A percentile compares a stretch with the other conserved stretches of the same genome.
Evolutionary conservation across 306 rosid species (phyloP).

Genomic region (Boehmeria nivea): DNA sequence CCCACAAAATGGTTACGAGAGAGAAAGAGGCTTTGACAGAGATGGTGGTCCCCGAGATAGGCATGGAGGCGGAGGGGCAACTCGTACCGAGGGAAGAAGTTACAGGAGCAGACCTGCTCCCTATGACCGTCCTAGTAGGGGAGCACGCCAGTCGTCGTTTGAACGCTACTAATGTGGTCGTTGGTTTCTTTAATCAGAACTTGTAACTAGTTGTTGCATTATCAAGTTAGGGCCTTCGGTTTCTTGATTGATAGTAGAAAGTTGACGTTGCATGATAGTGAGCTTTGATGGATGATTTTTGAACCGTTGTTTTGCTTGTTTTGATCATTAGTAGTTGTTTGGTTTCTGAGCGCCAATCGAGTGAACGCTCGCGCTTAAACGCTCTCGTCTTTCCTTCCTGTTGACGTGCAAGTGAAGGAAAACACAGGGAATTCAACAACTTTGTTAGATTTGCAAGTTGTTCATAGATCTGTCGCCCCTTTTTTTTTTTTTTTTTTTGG

Average conservation of each 20-base stretch:
- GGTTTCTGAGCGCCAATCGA: neutral
- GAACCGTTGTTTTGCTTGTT: constrained; percentile 20
- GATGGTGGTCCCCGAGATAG: constrained; percentile 56
- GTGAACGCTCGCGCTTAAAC: too few relatives aligned
- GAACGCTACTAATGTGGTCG: constrained; percentile 58
- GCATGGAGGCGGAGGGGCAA: constrained; percentile 53
- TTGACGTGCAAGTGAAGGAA: neutral
- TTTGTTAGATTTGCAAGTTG: neutral
- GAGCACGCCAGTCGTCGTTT: constrained; percentile 57
- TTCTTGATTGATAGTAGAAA: constrained; percentile 13
- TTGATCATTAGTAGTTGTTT: constrained; percentile 2
- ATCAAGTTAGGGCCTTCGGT: constrained; percentile 20
- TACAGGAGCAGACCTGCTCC: constrained; percentile 76
- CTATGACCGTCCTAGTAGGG: constrained; percentile 70
- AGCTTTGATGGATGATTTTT: constrained; percentile 25
- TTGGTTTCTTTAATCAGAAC: neutral
- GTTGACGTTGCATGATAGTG: constrained; percentile 8
- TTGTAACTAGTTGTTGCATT: constrained; percentile 13
- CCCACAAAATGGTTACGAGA: constrained; percentile 77
- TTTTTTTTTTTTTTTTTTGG: too few relatives aligned
- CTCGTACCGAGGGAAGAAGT: constrained; percentile 65
- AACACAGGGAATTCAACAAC: neutral
- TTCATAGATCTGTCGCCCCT: neutral
- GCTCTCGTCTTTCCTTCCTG: neutral
- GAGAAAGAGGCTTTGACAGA: constrained; percentile 69